A percentile compares a stretch with the other conserved stretches of the same genome.
Evolutionary conservation across 2,329 filamentous ascomycete genomes (phyloP).

Genomic region (Hortaea werneckii): DNA sequence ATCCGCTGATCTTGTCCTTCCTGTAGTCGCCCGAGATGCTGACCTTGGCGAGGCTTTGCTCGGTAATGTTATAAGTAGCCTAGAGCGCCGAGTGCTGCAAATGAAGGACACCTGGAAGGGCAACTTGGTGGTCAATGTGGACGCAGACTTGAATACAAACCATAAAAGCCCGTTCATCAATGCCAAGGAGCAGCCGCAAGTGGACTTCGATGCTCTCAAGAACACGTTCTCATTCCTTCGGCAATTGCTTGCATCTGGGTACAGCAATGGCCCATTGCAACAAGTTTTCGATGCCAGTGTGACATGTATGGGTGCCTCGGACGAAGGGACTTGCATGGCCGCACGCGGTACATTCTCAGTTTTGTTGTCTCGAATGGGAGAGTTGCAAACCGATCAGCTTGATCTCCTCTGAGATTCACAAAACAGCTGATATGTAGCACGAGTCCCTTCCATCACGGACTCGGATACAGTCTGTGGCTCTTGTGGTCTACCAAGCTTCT

Average conservation of each 20-base stretch:
- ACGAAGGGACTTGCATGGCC: not conserved
- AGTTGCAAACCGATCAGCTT: not conserved
- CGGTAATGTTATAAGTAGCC: not conserved
- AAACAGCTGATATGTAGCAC: conserved; percentile 1
- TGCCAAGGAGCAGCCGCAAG: no score
- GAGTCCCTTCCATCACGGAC: not conserved
- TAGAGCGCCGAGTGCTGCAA: not conserved
- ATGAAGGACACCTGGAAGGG: not conserved
- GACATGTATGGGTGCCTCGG: not conserved
- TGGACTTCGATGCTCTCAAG: no score
- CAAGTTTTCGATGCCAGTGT: not conserved
- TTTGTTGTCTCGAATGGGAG: not conserved
- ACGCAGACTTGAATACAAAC: not conserved
- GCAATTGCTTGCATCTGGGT: no score
- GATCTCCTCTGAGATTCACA: conserved; percentile 1
- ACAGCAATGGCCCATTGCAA: no score
- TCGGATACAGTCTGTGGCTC: conserved; percentile 16
- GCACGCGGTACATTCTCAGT: not conserved
- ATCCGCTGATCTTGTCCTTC: not conserved
- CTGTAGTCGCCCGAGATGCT: not conserved
- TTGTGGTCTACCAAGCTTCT: conserved; percentile 5
- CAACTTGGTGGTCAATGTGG: not conserved
- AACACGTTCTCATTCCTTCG: no score
- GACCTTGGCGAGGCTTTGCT: not conserved
- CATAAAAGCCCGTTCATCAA: no score